Evolutionary conservation across 192 early-diverging fungal species (phyloP), one percentile per base, ranked within the genome.

Genomic region (Allomyces javanicus): DNA sequence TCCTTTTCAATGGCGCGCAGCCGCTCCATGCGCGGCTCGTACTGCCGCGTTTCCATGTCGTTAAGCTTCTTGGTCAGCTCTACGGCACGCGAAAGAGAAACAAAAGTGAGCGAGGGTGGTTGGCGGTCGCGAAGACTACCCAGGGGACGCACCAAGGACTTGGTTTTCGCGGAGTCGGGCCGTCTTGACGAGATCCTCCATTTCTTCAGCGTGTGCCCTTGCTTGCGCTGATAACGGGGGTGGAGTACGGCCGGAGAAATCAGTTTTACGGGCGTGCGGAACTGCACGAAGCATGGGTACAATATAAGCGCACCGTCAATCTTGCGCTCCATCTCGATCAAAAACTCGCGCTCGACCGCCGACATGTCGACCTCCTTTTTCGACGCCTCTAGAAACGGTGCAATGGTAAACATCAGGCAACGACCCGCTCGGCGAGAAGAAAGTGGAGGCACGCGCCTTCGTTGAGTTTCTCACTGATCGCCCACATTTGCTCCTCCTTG

Each of bases 401-500:
- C 4, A 26, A 4, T 4, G 26, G 26, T 40, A 7, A 40, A 40
- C 7, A 9, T 40, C 33, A 40, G 33, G 3, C 7, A 40, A 3
- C 7, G 7, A 40, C 33, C 33, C 3, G 33, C 33, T 9, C 33
- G 33, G 33, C 33, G 33, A 40, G 33, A 40, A 3, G 0, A 4
- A 58, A 58, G 50, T 3, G 0, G 21, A 21, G 19, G 45, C 1
- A 50, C 10, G 67, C 68, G 24, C 67, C 78, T 72, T 82, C 81
- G 12, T 74, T 73, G 65, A 82, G 72, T 64, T 81, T 78, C 67
- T 75, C 43, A 64, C 71, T 80, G 78, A 82, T 80, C 7, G 72
- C 71, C 81, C 81, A 82, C 72, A 82, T 76, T 63, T 82, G 81
- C 66, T 82, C 78, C 66, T 82, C 81, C 65, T 82, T 82, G 55